Conservation (phyloP, 2,329 filamentous ascomycete species). For the Penicillium sp. region DNA sequence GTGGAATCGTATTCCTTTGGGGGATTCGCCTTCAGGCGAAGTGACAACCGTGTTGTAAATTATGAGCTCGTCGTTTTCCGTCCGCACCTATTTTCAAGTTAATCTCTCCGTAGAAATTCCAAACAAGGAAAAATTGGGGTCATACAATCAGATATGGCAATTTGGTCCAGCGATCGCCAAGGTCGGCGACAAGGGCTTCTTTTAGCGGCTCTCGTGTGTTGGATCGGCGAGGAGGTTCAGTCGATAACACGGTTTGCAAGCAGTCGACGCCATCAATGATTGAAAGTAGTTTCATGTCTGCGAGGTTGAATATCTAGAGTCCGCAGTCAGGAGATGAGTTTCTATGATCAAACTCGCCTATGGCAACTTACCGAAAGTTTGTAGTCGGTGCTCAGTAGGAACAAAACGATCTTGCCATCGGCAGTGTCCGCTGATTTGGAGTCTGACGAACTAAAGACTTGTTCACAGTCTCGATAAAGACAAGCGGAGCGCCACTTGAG, state of each 20-base stretch:
- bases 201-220: conserved; percentile 74
- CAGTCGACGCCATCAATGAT: conserved; percentile 77
- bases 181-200: conserved; percentile 82
- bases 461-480: conserved; percentile 73
- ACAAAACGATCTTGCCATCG: conserved; percentile 68
- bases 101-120: conserved; percentile 19
- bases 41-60: conserved; percentile 81
- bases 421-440: conserved; percentile 26
- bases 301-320: conserved; percentile 75
- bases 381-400: conserved; percentile 76
- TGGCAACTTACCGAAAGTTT: conserved; percentile 69
- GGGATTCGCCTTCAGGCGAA: conserved; percentile 21
- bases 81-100: conserved; percentile 67
- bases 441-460: conserved; percentile 57
- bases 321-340: neutral
- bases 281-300: conserved; percentile 75
- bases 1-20: conserved; percentile 68
- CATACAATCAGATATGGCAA: conserved; percentile 80
- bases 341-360: neutral
- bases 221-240: conserved; percentile 73
- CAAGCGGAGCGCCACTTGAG: conserved; percentile 84
- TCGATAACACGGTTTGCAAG: conserved; percentile 75
- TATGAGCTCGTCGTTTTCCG: conserved; percentile 78
- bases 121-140: conserved; percentile 34
- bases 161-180: conserved; percentile 75